Percentiles rank a stretch among this genome's conserved stretches.
These are phyloP conservation scores for Dryas octopetala DNA, from an alignment of 306 rosid species.

Conservation along the genomic window DNA sequence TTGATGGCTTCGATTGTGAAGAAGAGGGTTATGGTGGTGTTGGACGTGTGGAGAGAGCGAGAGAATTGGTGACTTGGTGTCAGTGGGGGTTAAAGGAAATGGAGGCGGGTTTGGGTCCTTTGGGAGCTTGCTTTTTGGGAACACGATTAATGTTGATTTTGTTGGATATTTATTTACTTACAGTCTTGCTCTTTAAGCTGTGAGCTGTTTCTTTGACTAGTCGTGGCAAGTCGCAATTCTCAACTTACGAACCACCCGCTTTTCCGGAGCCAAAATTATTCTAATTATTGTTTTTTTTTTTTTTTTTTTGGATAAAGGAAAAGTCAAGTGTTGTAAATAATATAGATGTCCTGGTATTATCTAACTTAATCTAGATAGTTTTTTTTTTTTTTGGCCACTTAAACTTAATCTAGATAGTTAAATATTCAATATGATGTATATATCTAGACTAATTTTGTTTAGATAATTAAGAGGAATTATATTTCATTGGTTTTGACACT, in stretches of 20 bases:
- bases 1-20: not conserved
- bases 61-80: not conserved
- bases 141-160: not conserved
- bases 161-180: not conserved
- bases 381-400: too few relatives aligned
- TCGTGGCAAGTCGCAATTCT: not conserved
- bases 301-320: not conserved
- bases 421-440: too few relatives aligned
- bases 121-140: not conserved
- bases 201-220: slow-evolving; percentile 5
- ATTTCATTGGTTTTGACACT: too few relatives aligned
- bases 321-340: too few relatives aligned
- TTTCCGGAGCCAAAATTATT: not conserved
- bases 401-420: too few relatives aligned
- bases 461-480: too few relatives aligned
- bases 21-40: not conserved
- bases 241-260: not conserved
- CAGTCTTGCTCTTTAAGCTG: not conserved
- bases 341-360: too few relatives aligned
- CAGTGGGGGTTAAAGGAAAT: not conserved
- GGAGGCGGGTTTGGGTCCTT: not conserved
- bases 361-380: too few relatives aligned
- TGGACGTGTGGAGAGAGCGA: slow-evolving; percentile 1
- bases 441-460: too few relatives aligned
- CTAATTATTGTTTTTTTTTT: not conserved